Percentiles rank a stretch among this genome's conserved stretches.
Evolutionary conservation across 1,139 yeast species (phyloP).

Genomic region (Candida tunisiensis): DNA sequence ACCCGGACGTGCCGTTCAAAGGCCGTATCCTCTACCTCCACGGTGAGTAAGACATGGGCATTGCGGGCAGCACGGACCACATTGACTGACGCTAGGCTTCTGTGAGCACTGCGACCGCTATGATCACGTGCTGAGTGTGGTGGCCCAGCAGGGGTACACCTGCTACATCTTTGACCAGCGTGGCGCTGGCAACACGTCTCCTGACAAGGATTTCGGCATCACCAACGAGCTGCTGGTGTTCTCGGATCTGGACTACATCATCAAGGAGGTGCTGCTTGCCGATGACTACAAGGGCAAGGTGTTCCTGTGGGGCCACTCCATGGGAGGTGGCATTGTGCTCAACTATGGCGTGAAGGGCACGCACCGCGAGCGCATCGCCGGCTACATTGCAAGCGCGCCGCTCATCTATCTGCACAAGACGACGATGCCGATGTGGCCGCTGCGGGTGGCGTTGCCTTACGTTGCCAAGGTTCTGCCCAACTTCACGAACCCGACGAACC

Average conservation of each 20-base stretch:
- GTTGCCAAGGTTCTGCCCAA: constrained; percentile 36
- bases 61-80: too few relatives aligned
- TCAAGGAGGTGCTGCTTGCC: constrained; percentile 15
- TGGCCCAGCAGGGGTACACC: constrained; percentile 51
- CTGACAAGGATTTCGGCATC: constrained; percentile 37
- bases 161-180: constrained; percentile 71
- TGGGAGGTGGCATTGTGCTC: constrained; percentile 82
- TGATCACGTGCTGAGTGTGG: constrained; percentile 38
- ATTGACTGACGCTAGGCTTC: too few relatives aligned
- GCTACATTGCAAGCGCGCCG: constrained; percentile 53
- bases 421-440: constrained; percentile 36
- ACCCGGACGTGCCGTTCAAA: constrained; percentile 21
- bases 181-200: constrained; percentile 68
- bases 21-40: constrained; percentile 44
- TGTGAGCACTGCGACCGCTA: constrained; percentile 43
- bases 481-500: constrained; percentile 36
- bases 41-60: too few relatives aligned
- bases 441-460: constrained; percentile 30
- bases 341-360: constrained; percentile 62
- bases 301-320: constrained; percentile 70
- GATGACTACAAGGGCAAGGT: constrained; percentile 26
- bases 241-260: constrained; percentile 53
- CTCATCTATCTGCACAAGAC: constrained; percentile 37
- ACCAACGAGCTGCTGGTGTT: constrained; percentile 50
- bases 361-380: constrained; percentile 33